These are phyloP conservation scores for Leucaena leucocephala DNA, from an alignment of 306 rosid species.

Conservation along the genomic window DNA sequence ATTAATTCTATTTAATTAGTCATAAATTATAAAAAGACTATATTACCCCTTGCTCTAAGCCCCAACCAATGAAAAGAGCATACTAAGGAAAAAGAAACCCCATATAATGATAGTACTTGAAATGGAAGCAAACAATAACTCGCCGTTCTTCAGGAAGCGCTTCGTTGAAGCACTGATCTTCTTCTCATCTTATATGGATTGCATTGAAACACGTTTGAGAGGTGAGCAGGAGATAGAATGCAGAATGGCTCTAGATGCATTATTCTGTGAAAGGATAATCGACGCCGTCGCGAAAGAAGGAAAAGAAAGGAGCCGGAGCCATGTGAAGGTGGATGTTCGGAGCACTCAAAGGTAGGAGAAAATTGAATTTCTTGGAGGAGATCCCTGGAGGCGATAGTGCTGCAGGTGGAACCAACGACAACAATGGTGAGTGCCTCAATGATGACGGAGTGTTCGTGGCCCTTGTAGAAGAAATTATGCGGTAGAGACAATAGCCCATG, in stretches of 20 bases:
- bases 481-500: too few species aligned
- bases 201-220: constrained; percentile 46
- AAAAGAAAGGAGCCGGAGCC: constrained; percentile 42
- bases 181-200: constrained; percentile 55
- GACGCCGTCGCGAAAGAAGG: constrained; percentile 56
- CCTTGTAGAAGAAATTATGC: too few species aligned
- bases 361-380: too few species aligned
- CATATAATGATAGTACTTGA: constrained; percentile 54
- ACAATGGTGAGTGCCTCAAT: too few species aligned
- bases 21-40: too few species aligned
- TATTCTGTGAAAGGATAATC: constrained; percentile 40
- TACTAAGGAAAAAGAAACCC: constrained; percentile 49
- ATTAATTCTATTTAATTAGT: too few species aligned
- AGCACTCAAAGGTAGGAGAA: too few species aligned
- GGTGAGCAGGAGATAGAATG: constrained; percentile 14
- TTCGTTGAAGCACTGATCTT: constrained; percentile 60
- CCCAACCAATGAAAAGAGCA: too few species aligned
- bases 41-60: too few species aligned
- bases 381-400: too few species aligned
- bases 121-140: constrained; percentile 55
- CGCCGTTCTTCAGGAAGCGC: constrained; percentile 63
- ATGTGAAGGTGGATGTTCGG: constrained; percentile 70
- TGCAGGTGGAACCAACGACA: too few species aligned
- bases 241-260: constrained; percentile 37
- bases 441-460: too few species aligned